A percentile compares a stretch with the other conserved stretches of the same genome.
Evolutionary conservation across 441 rosid genomes (phyloP).

Genomic region (Melastoma candidum): DNA sequence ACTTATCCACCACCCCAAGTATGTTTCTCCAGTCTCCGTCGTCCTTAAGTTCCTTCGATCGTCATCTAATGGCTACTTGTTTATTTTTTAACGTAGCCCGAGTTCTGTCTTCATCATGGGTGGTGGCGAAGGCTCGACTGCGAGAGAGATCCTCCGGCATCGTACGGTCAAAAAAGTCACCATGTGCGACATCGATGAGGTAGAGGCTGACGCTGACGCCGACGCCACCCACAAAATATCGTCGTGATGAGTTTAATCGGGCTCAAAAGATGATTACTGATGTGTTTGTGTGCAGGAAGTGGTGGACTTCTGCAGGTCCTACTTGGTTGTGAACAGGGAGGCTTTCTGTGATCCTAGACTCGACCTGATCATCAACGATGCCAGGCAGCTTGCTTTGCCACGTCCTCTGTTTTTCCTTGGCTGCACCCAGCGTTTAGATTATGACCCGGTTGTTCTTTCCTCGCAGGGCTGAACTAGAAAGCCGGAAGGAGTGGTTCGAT

Average conservation of each 20-base stretch:
- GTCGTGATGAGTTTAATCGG: too few relatives aligned
- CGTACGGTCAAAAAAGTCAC: slow-evolving; percentile 32
- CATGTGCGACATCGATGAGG: slow-evolving; percentile 70
- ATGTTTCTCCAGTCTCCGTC: not conserved
- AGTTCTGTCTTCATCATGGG: slow-evolving; percentile 46
- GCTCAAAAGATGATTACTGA: not conserved
- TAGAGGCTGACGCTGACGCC: too few relatives aligned
- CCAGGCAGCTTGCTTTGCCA: slow-evolving; percentile 18
- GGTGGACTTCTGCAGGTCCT: slow-evolving; percentile 50
- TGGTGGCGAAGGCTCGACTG: slow-evolving; percentile 69
- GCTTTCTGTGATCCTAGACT: slow-evolving; percentile 44
- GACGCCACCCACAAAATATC: not conserved
- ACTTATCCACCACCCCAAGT: slow-evolving; percentile 44
- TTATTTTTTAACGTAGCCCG: slow-evolving; percentile 23
- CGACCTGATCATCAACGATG: slow-evolving; percentile 49
- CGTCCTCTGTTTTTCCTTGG: not conserved
- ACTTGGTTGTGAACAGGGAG: slow-evolving; percentile 38
- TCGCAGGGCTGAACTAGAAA: slow-evolving; percentile 41
- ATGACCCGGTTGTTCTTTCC: not conserved
- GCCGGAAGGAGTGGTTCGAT: slow-evolving; percentile 30
- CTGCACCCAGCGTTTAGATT: not conserved
- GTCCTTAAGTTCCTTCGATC: too few relatives aligned
- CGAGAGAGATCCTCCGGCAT: slow-evolving; percentile 52
- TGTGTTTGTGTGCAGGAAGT: slow-evolving; percentile 34
- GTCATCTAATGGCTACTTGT: not conserved